Base-by-base conservation (phyloP, 2,329 filamentous ascomycete genomes). In the Colletotrichum lupini region DNA sequence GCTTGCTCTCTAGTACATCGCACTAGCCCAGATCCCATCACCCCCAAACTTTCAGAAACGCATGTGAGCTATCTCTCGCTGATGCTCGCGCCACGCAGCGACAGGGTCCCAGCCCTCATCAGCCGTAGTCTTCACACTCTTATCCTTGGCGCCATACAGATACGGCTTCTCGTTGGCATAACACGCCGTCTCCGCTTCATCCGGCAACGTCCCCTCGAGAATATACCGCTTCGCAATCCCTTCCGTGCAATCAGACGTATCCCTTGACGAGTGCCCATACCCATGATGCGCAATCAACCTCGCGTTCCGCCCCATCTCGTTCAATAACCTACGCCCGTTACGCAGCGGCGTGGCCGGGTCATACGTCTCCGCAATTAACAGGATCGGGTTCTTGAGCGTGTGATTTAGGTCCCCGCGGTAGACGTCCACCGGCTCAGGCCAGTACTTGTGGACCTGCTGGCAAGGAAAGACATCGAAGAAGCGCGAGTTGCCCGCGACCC, bases 321-420 rank as follows among this genome's bases (percentile, higher is more conserved):
- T 63, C 22, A 84, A 68, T 3, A 88, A 79, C 30, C 85, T 78
- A 14, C 85, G 78, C 1, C 86, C 86, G 68, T 88, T 87, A 5
- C 85, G 82, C 56, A 88, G 76, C 5, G 86, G 86, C 7, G 87
- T 88, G 1, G 86, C 86, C 0, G 86, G 86, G 69, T 88, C 87
- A 68, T 88, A 85, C 5, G 84, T 84, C 79, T 86, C 85, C 1
- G 86, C 85, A 52, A 88, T 84, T 52, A 88, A 79, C 52, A 88
- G 76, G 2, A 88, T 78, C 0, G 87, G 85, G 67, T 85, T 75
- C 28, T 80, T 82, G 9, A 88, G 81, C 0, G 83, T 83, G 60
- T 82, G 76, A 76, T 86, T 85, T 32, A 88, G 77, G 59, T 83
- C 81, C 14, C 86, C 86, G 4, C 86, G 83, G 74, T 83, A 88